Conservation (phyloP, 129 eudicot genomes). For the Oenanthe sinensis region DNA sequence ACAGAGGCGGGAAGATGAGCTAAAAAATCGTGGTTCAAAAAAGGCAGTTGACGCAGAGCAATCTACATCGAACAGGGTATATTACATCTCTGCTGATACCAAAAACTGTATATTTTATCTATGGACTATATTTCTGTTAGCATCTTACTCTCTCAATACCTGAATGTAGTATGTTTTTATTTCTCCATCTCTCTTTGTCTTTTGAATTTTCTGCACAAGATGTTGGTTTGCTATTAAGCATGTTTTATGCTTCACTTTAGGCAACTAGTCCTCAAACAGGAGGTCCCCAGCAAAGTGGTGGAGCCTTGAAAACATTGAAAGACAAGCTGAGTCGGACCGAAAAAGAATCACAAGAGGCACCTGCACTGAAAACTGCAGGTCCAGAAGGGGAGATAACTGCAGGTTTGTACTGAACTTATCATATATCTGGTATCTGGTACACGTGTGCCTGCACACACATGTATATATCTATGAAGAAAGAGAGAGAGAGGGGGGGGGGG, state of each 20-base stretch:
- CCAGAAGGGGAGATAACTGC: slow-evolving; percentile 98
- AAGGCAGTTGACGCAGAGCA: slow-evolving; percentile 78
- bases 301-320: slow-evolving; percentile 79
- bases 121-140: background rate
- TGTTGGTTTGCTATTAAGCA: background rate
- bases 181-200: background rate
- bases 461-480: too few species aligned
- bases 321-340: slow-evolving; percentile 57
- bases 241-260: slow-evolving; percentile 27
- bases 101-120: background rate
- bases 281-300: slow-evolving; percentile 46
- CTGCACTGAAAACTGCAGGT: slow-evolving; percentile 78
- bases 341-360: slow-evolving; percentile 73
- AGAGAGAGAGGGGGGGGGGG: background rate
- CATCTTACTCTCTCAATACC: background rate
- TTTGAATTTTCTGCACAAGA: background rate
- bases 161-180: background rate
- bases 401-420: slow-evolving; percentile 29
- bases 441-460: background rate
- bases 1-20: slow-evolving; percentile 91
- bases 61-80: slow-evolving; percentile 74
- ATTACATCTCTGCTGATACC: background rate
- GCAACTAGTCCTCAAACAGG: slow-evolving; percentile 91
- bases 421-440: background rate
- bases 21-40: slow-evolving; percentile 69